Conservation (phyloP, 768 basidiomycete genomes). For the Mycena galopus region DNA sequence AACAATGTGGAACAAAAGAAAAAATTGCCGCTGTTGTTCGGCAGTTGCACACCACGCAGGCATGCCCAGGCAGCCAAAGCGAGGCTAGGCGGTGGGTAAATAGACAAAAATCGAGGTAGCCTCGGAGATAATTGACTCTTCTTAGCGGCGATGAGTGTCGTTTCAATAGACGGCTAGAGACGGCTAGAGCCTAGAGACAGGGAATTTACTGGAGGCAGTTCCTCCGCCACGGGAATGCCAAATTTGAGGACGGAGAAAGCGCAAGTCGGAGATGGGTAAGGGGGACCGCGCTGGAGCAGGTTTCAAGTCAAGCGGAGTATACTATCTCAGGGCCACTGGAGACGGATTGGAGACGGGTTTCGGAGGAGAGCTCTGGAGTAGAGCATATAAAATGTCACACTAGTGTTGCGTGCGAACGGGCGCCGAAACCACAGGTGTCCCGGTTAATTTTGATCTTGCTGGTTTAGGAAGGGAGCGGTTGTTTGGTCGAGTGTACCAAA, state of each 20-base stretch:
- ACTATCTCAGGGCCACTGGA: background rate
- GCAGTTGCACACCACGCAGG: background rate
- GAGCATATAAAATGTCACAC: no score
- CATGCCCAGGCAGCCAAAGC: background rate
- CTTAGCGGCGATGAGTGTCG: background rate
- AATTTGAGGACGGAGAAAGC: background rate
- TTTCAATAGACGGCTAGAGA: no score
- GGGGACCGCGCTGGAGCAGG: slow-evolving; percentile 4
- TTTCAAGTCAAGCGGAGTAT: slow-evolving; percentile 20
- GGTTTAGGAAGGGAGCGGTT: slow-evolving; percentile 18
- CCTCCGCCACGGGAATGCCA: background rate
- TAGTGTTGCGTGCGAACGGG: background rate
- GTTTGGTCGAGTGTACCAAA: slow-evolving; percentile 3
- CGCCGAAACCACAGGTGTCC: background rate
- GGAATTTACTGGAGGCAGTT: background rate
- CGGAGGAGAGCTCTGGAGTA: no score
- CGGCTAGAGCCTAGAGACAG: background rate
- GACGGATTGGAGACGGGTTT: no score
- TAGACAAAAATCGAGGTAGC: background rate
- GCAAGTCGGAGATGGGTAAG: background rate
- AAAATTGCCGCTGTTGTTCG: background rate
- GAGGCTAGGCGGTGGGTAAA: background rate
- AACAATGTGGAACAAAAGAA: background rate
- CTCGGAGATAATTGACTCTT: background rate
- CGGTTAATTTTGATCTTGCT: background rate